Percentiles rank a stretch among this genome's conserved stretches.
phyloP scores from a whole-genome alignment of 106 monocot species.

The Dendrobium officinale region DNA sequence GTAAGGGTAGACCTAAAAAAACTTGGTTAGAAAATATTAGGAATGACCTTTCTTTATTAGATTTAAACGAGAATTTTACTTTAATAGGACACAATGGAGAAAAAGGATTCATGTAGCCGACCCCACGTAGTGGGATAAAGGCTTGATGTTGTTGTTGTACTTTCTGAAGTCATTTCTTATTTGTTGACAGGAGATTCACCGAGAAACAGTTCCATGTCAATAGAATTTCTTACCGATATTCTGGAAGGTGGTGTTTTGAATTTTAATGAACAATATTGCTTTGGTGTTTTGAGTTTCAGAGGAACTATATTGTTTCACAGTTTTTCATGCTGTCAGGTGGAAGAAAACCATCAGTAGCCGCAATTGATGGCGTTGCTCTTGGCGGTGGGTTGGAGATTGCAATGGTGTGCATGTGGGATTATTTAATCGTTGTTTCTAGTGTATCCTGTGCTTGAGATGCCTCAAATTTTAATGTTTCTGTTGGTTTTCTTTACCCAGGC shows the following conservation, averaged over 20 bases:
- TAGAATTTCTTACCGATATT: slow-evolving; percentile 71
- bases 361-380: slow-evolving; percentile 92
- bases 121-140: no score
- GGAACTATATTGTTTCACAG: background rate
- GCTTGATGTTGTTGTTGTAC: no score
- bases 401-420: slow-evolving; percentile 49
- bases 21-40: no score
- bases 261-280: background rate
- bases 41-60: no score
- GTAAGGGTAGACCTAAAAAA: no score
- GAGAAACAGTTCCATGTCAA: slow-evolving; percentile 58
- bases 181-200: slow-evolving; percentile 37
- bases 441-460: background rate
- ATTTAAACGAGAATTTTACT: no score
- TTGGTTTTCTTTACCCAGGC: slow-evolving; percentile 34
- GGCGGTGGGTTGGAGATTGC: slow-evolving; percentile 95
- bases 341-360: slow-evolving; percentile 89
- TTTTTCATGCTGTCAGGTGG: slow-evolving; percentile 39
- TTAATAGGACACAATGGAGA: no score
- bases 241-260: slow-evolving; percentile 61
- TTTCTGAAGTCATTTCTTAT: slow-evolving; percentile 8
- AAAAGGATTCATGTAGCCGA: no score
- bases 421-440: background rate
- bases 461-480: background rate
- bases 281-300: background rate